Conservation (phyloP, 1,139 yeast genomes). For the Scheffersomyces parashehatae region DNA sequence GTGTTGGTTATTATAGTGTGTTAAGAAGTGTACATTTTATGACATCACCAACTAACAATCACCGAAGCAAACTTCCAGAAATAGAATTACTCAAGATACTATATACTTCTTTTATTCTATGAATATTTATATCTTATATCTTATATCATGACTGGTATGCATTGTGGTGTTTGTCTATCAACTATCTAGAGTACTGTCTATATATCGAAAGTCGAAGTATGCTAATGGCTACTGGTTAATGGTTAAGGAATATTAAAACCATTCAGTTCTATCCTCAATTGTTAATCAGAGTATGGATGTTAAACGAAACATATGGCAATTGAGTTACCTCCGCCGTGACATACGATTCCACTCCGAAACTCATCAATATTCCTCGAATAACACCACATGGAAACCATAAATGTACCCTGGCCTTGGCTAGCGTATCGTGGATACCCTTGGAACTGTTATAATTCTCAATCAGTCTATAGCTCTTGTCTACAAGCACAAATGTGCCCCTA, state of each 20-base stretch:
- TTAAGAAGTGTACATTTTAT: too few relatives aligned
- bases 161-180: not conserved
- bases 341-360: constrained; percentile 66
- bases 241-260: too few relatives aligned
- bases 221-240: too few relatives aligned
- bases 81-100: too few relatives aligned
- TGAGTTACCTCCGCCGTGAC: constrained; percentile 69
- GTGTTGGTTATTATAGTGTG: too few relatives aligned
- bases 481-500: constrained; percentile 77
- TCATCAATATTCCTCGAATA: constrained; percentile 74
- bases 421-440: constrained; percentile 47
- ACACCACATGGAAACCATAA: constrained; percentile 84
- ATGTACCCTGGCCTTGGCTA: constrained; percentile 52
- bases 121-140: too few relatives aligned
- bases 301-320: constrained; percentile 70
- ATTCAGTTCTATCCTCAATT: constrained; percentile 10
- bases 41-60: too few relatives aligned
- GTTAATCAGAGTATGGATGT: constrained; percentile 59
- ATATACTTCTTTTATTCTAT: too few relatives aligned
- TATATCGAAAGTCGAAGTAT: too few relatives aligned
- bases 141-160: not conserved
- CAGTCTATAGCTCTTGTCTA: constrained; percentile 63
- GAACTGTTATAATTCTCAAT: constrained; percentile 58
- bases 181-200: too few relatives aligned
- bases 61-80: too few relatives aligned